These are phyloP conservation scores for Xylaria grammica DNA, from an alignment of 495 filamentous ascomycete genomes.

Conservation along the genomic window DNA sequence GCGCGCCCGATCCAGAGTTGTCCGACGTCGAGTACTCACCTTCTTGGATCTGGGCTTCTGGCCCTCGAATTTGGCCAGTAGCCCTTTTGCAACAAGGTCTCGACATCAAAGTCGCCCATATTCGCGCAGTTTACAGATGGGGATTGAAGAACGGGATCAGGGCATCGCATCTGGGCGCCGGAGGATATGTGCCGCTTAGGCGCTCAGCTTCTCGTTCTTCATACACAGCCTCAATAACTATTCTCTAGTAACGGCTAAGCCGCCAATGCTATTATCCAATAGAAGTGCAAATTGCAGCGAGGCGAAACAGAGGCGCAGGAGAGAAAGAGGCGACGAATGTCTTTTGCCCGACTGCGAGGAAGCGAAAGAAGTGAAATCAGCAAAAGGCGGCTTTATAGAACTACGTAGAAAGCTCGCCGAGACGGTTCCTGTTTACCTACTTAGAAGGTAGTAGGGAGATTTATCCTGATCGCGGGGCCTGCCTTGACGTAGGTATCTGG, in stretches of 20 bases:
- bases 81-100: slow-evolving; percentile 45
- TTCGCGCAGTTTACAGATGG: slow-evolving; percentile 16
- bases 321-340: neutral
- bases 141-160: slow-evolving; percentile 28
- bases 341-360: neutral
- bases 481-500: neutral
- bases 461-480: slow-evolving; percentile 11
- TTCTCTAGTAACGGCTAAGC: slow-evolving; percentile 11
- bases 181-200: neutral
- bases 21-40: slow-evolving; percentile 36
- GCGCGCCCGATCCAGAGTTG: neutral
- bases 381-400: slow-evolving; percentile 7
- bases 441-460: no score
- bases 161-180: slow-evolving; percentile 10
- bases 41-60: slow-evolving; percentile 41
- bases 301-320: neutral
- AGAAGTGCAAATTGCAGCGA: neutral
- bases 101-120: slow-evolving; percentile 47
- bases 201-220: slow-evolving; percentile 8
- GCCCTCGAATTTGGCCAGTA: slow-evolving; percentile 51
- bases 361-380: neutral
- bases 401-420: no score
- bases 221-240: slow-evolving; percentile 19
- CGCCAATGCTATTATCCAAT: slow-evolving; percentile 7
- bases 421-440: no score